phyloP scores from a whole-genome alignment of 73 alveolate genomes.

The Diophrys sp. region DNA sequence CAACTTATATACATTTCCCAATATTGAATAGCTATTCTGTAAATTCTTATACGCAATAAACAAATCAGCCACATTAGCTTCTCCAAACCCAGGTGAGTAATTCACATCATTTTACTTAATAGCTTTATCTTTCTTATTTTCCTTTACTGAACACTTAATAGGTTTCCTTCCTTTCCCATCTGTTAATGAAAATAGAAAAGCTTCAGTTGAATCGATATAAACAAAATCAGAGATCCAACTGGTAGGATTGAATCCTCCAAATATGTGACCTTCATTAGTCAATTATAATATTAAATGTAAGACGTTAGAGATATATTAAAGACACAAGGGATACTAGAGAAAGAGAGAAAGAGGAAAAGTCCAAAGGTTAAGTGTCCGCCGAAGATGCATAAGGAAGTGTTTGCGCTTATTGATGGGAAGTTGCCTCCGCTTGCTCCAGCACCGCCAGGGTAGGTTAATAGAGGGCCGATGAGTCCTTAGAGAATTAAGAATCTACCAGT shows the following conservation, averaged over 20 bases:
- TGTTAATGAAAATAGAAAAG: slow-evolving; percentile 71
- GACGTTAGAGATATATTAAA: too few relatives aligned
- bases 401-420: too few relatives aligned
- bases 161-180: slow-evolving; percentile 79
- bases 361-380: too few relatives aligned
- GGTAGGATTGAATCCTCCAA: slow-evolving; percentile 88
- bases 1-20: slow-evolving; percentile 78
- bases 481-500: too few relatives aligned
- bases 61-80: slow-evolving; percentile 78
- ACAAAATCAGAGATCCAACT: slow-evolving; percentile 83
- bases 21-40: slow-evolving; percentile 67
- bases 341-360: too few relatives aligned
- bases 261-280: slow-evolving; percentile 71
- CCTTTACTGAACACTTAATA: slow-evolving; percentile 69
- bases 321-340: too few relatives aligned
- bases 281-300: too few relatives aligned
- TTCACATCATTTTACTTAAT: slow-evolving; percentile 77
- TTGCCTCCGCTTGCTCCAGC: too few relatives aligned
- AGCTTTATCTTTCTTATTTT: slow-evolving; percentile 67
- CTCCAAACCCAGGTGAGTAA: slow-evolving; percentile 88
- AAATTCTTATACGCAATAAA: slow-evolving; percentile 78
- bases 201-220: slow-evolving; percentile 76
- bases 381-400: too few relatives aligned
- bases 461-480: too few relatives aligned
- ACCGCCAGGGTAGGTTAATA: too few relatives aligned